Base-by-base conservation (phyloP, 1,139 yeast species). In the Eremothecium coryli region DNA sequence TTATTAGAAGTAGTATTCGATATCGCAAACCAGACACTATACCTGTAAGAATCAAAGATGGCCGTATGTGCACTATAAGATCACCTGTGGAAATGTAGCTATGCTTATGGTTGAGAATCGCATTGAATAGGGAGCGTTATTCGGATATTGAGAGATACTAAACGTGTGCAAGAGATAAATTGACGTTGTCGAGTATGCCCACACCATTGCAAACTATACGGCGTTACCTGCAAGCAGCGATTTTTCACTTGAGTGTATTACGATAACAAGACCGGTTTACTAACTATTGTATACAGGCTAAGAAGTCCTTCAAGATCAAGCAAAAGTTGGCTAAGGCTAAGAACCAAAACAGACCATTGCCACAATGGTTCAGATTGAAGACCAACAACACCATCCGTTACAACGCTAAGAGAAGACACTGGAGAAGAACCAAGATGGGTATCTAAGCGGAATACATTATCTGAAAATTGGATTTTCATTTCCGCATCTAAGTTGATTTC, bases 331-430 rank as follows among this genome's bases (percentile, higher is more conserved):
- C 95, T 68, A 90, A 90, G 82, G 97, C 96, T 67, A 80, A 80
- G 69, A 90, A 88, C 76, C 95, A 86, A 75, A 90, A 88, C 93
- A 85, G 98, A 78, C 96, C 97, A 67, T 82, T 93, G 69, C 98
- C 99, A 64, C 96, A 90, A 76, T 93, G 97, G 97, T 76, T 88
- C 82, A 85, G 98, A 75, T 80, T 90, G 73, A 90, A 88, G 82
- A 86, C 98, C 68, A 80, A 73, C 71, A 88, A 86, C 93, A 86
- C 79, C 62, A 82, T 90, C 78, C 84, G 90, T 78, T 90, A 88
- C 88, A 90, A 90, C 75, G 93, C 95, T 66, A 90, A 90, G 88
- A 86, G 97, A 84, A 82, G 98, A 80, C 95, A 93, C 93, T 93
- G 99, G 99, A 90, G 96, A 82, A 85, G 98, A 82, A 90, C 97